Evolutionary conservation across 108 stramenopile species (phyloP).

Genomic region (Pseudonitzschia multiseries): DNA sequence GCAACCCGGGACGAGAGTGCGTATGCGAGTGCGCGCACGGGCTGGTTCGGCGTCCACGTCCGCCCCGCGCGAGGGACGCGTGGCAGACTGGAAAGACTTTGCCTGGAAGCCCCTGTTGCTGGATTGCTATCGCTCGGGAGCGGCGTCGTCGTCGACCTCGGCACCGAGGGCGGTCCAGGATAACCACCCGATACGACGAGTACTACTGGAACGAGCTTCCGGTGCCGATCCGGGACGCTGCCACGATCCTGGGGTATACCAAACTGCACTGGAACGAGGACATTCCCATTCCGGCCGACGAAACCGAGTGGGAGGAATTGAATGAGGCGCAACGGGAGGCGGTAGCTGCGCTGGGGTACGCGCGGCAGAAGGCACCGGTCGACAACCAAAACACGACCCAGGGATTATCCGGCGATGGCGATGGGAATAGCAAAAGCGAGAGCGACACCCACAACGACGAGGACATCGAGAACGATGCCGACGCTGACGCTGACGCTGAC

Average conservation of each 20-base stretch:
- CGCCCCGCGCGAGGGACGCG: background rate
- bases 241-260: slow-evolving; percentile 37
- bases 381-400: no score
- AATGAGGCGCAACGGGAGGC: slow-evolving; percentile 2
- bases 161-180: background rate
- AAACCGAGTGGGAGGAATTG: slow-evolving; percentile 1
- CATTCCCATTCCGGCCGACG: slow-evolving; percentile 3
- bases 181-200: background rate
- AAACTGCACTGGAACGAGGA: slow-evolving; percentile 42
- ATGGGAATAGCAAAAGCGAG: no score
- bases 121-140: background rate
- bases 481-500: no score
- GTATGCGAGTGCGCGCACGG: background rate
- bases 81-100: slow-evolving; percentile 30
- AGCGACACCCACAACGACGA: background rate
- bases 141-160: no score
- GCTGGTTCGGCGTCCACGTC: background rate
- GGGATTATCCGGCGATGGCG: background rate
- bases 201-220: slow-evolving; percentile 14
- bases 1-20: background rate
- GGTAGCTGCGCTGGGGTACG: slow-evolving; percentile 1
- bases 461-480: background rate
- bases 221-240: background rate
- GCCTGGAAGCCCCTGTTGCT: slow-evolving; percentile 22
- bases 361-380: background rate